Evolutionary conservation across 768 basidiomycete genomes (phyloP).

Genomic region (Strobilomyces echinocephalus): DNA sequence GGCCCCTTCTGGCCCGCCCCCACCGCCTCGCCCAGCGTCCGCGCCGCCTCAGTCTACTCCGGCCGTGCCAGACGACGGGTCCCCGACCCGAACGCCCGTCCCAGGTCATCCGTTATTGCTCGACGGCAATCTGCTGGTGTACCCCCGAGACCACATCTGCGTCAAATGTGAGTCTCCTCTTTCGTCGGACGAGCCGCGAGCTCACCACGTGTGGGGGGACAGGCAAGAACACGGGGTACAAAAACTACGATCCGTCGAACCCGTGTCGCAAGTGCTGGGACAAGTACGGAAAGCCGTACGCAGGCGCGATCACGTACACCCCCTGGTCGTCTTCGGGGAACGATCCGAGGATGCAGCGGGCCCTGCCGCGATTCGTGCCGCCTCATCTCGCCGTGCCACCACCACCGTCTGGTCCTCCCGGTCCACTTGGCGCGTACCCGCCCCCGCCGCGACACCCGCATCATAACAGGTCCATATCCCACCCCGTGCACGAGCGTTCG

Average conservation of each 20-base stretch:
- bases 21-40: conserved; percentile 7
- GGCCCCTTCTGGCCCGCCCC: neutral
- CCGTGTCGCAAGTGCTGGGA: conserved; percentile 76
- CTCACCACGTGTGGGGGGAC: neutral
- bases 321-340: conserved; percentile 31
- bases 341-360: conserved; percentile 26
- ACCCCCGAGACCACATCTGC: conserved; percentile 60
- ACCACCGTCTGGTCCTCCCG: neutral
- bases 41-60: conserved; percentile 13
- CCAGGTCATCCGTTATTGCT: conserved; percentile 66
- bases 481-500: conserved; percentile 2
- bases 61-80: conserved; percentile 43
- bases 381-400: conserved; percentile 13
- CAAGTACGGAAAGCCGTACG: conserved; percentile 57
- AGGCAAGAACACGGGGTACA: conserved; percentile 78
- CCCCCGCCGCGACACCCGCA: conserved; percentile 8
- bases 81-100: conserved; percentile 58
- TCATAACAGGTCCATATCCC: conserved; percentile 19
- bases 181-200: neutral
- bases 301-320: conserved; percentile 55
- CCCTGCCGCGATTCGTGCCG: conserved; percentile 23
- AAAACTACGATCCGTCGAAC: conserved; percentile 56
- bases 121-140: conserved; percentile 61
- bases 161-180: conserved; percentile 51
- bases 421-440: neutral